Evolutionary conservation across 768 basidiomycete species (phyloP).

Genomic region (Trametes gibbosa): DNA sequence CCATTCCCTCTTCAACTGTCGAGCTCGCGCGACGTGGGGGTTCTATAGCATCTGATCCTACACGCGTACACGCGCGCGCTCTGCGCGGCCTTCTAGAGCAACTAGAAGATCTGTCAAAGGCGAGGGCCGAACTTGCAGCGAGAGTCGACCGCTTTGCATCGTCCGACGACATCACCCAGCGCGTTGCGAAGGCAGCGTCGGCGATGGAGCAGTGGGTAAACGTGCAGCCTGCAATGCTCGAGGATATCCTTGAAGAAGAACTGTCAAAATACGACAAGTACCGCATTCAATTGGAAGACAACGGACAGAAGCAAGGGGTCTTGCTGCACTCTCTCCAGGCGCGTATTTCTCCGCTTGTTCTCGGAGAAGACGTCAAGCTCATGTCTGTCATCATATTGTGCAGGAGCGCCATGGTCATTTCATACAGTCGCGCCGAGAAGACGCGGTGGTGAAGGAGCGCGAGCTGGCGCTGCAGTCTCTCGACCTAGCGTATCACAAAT

Average conservation of each 20-base stretch:
- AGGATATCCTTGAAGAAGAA: slow-evolving; percentile 75
- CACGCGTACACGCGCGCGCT: slow-evolving; percentile 62
- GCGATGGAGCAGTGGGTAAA: slow-evolving; percentile 66
- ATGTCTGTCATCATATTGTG: slow-evolving; percentile 11
- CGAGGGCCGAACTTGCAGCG: slow-evolving; percentile 59
- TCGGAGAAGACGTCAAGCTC: neutral
- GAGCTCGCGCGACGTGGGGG: slow-evolving; percentile 5
- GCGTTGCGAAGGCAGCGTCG: slow-evolving; percentile 63
- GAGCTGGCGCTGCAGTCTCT: slow-evolving; percentile 80
- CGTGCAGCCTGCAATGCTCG: slow-evolving; percentile 84
- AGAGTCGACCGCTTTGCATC: slow-evolving; percentile 61
- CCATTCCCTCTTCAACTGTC: slow-evolving; percentile 66
- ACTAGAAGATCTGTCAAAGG: slow-evolving; percentile 67
- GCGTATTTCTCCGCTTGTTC: slow-evolving; percentile 15
- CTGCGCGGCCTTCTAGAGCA: slow-evolving; percentile 75
- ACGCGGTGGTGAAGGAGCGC: slow-evolving; percentile 73
- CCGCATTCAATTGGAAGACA: slow-evolving; percentile 49
- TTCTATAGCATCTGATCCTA: slow-evolving; percentile 26
- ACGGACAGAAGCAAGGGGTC: slow-evolving; percentile 58
- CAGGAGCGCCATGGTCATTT: slow-evolving; percentile 71
- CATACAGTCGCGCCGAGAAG: slow-evolving; percentile 73
- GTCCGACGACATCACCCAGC: slow-evolving; percentile 70
- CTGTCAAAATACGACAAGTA: slow-evolving; percentile 80
- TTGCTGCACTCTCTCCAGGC: slow-evolving; percentile 72
- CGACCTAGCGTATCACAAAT: slow-evolving; percentile 84